Evolutionary conservation across 192 early-diverging fungal species (phyloP).

Genomic region (Allomyces javanicus): DNA sequence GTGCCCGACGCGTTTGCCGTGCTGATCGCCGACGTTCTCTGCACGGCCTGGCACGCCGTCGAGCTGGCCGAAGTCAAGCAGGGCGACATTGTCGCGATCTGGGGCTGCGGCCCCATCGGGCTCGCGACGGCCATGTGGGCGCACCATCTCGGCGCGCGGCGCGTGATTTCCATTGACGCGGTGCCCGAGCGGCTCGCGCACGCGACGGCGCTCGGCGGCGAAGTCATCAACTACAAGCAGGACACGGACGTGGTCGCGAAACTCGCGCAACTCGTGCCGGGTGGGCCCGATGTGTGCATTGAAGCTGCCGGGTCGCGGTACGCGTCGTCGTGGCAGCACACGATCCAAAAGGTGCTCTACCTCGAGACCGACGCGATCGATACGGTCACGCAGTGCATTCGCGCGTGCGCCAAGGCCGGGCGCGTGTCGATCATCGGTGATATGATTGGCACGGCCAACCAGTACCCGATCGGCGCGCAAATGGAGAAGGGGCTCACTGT

Average conservation of each 20-base stretch:
- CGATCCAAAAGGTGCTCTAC: conserved; percentile 15
- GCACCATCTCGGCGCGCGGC: conserved; percentile 12
- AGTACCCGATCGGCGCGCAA: conserved; percentile 15
- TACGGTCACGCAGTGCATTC: conserved; percentile 19
- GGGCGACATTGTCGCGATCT: neutral
- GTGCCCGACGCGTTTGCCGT: conserved; percentile 27
- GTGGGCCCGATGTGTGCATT: conserved; percentile 27
- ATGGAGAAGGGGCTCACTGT: conserved; percentile 22
- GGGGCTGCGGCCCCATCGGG: conserved; percentile 2
- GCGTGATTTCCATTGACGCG: conserved; percentile 22
- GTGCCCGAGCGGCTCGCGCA: conserved; percentile 13
- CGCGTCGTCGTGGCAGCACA: conserved; percentile 21
- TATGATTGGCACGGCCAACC: conserved; percentile 21
- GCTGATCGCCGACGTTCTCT: conserved; percentile 24
- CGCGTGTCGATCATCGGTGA: conserved; percentile 28
- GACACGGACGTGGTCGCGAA: conserved; percentile 10
- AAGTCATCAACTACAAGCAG: conserved; percentile 12
- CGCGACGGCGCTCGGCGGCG: conserved; percentile 12
- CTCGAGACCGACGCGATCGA: conserved; percentile 32
- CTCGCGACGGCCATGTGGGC: conserved; percentile 9
- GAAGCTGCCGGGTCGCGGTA: conserved; percentile 34
- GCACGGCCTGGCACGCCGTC: conserved; percentile 24
- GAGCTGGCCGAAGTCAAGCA: conserved; percentile 4
- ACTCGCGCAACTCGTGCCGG: conserved; percentile 13
- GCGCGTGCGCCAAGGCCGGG: conserved; percentile 18